Conservation (phyloP, 305 asterid species). For the Solanum aculeatissimum region DNA sequence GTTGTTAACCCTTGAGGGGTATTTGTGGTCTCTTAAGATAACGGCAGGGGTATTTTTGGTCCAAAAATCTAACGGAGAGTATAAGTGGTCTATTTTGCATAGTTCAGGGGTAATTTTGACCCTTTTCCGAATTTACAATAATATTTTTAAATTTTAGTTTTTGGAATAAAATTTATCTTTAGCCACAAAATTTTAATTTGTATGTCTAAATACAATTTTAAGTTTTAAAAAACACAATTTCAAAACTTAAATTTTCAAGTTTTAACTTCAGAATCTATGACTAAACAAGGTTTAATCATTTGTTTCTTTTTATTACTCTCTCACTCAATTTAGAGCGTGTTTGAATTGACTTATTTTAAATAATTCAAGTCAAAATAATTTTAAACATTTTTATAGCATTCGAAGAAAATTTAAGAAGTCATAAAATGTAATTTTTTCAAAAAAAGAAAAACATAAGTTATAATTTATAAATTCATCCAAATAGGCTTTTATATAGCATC, state of each 20-base stretch:
- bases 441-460: no score
- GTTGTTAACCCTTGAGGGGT: no score
- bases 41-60: no score
- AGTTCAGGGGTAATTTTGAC: no score
- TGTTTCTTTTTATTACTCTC: not conserved
- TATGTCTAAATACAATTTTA: fast-evolving
- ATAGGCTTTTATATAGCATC: not conserved
- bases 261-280: not conserved
- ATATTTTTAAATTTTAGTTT: no score
- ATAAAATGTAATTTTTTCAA: no score
- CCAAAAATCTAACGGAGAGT: no score
- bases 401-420: not conserved
- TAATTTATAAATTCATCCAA: not conserved
- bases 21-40: no score
- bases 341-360: not conserved
- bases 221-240: not conserved
- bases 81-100: no score
- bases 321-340: not conserved
- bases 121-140: no score
- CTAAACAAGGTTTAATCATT: not conserved
- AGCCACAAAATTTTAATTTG: not conserved
- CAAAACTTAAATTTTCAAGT: not conserved
- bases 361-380: not conserved
- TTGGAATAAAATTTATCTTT: no score
- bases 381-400: not conserved